phyloP scores from a whole-genome alignment of 2,329 filamentous ascomycete genomes.

The Neonectria faginata region DNA sequence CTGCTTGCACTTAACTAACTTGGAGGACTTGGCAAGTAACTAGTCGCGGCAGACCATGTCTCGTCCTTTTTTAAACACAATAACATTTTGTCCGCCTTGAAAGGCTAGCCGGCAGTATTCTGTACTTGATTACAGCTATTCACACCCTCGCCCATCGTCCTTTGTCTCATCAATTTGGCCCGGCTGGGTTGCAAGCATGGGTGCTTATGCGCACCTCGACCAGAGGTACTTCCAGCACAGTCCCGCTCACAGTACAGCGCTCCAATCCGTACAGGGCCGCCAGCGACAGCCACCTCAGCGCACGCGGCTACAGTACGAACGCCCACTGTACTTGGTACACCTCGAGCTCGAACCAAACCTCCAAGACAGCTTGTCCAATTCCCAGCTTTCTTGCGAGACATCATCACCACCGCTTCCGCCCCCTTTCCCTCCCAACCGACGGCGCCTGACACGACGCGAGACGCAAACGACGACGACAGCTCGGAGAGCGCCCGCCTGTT shows the following conservation, averaged over 20 bases:
- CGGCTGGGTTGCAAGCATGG: not conserved
- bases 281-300: not conserved
- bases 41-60: not conserved
- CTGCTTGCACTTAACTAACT: not conserved
- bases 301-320: conserved; percentile 3
- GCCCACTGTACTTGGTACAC: conserved; percentile 1
- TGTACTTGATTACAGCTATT: not conserved
- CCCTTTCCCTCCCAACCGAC: conserved; percentile 1
- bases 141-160: not conserved
- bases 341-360: conserved; percentile 28
- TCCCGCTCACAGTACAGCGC: not conserved
- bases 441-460: conserved; percentile 3
- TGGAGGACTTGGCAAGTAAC: not conserved
- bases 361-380: conserved; percentile 32
- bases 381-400: conserved; percentile 17
- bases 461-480: conserved; percentile 3
- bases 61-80: not conserved
- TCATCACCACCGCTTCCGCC: conserved; percentile 8
- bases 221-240: not conserved
- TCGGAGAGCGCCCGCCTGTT: conserved; percentile 1
- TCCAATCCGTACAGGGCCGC: conserved; percentile 1
- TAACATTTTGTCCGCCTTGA: not conserved
- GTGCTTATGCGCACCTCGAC: not conserved
- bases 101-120: no score
- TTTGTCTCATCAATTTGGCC: not conserved